Evolutionary conservation across 202 grass and related monocot species (phyloP), one percentile per base, ranked within the genome.

Genomic region (Eragrostis tef): DNA sequence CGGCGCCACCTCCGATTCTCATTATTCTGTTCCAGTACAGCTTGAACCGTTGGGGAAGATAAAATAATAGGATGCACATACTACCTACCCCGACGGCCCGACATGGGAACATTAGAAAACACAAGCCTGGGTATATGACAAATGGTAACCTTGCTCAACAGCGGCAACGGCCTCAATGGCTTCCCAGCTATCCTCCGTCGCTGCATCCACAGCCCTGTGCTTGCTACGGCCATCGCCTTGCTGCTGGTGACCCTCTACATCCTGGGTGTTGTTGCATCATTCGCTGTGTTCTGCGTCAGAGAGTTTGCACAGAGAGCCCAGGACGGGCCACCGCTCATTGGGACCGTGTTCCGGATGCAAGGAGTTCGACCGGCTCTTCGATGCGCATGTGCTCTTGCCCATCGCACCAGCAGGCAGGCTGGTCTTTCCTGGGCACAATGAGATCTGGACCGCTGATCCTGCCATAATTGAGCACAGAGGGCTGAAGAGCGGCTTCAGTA

Each of bases 401-500:
- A 92, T 71, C 81, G 52, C 21, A 91, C 94, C 67, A 78, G 75
- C 65, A 81, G 91, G 75, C 65, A 81, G 91, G 72, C 27, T 87
- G 22, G 22, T 91, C n/a, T 79, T 16, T 36, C 75, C 85, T 1
- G 86, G 57, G 11, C 83, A 88, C 77, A 86, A 82, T 43, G 83
- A 91, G 63, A 0, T 97, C 68, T 78, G 21, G n/a, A 94, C 87
- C 9, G 26, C 84, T 29, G 91, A 97, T 43, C 89, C 94, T 0
- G 80, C 66, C 20, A 73, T 88, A 69, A 16, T 97, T 14, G 85
- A 97, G 83, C 79, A 97, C 36, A 58, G 94, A 36, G n/a, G n/a
- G n/a, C 87, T 97, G 42, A 94, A 89, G 53, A 85, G 83, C 59
- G 94, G 76, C 74, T 97, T 92, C 91, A 82, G 80, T 19, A 97